Percentiles rank a stretch among this genome's conserved stretches.
These are phyloP conservation scores for Penstemon davidsonii DNA, from an alignment of 257 asterid genomes.

Conservation along the genomic window DNA sequence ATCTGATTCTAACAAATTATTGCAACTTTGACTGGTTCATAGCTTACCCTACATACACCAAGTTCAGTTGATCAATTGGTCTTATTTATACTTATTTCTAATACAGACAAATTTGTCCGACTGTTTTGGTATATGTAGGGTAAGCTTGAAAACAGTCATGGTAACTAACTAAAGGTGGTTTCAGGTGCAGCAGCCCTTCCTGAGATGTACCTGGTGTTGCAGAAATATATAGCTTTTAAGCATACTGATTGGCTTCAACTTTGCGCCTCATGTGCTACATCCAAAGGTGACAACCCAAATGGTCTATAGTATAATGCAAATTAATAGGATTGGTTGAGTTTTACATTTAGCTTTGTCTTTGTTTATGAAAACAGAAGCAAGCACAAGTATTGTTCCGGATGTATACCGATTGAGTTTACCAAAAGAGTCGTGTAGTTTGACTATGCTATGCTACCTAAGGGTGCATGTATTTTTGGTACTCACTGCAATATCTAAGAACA, in stretches of 20 bases:
- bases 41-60: too few species aligned
- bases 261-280: slow-evolving; percentile 4
- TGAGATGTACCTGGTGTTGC: slow-evolving; percentile 28
- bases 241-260: slow-evolving; percentile 27
- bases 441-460: background rate
- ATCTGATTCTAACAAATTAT: too few species aligned
- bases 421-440: too few species aligned
- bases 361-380: slow-evolving; percentile 20
- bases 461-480: background rate
- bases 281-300: slow-evolving; percentile 19
- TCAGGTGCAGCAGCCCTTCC: slow-evolving; percentile 31
- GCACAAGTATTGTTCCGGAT: slow-evolving; percentile 4
- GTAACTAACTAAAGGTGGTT: slow-evolving; percentile 32
- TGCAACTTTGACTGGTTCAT: too few species aligned
- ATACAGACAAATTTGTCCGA: too few species aligned
- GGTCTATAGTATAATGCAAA: slow-evolving; percentile 1
- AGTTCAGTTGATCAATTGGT: too few species aligned
- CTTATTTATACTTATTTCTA: too few species aligned
- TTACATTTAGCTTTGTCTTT: slow-evolving; percentile 21
- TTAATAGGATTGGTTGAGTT: slow-evolving; percentile 15
- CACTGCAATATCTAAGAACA: background rate
- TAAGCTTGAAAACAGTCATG: too few species aligned
- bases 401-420: too few species aligned
- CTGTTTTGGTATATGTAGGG: too few species aligned
- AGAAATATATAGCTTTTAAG: slow-evolving; percentile 25